Percentiles rank a stretch among this genome's conserved stretches.
phyloP scores from a whole-genome alignment of 768 basidiomycete genomes.

The Russula vinacea region DNA sequence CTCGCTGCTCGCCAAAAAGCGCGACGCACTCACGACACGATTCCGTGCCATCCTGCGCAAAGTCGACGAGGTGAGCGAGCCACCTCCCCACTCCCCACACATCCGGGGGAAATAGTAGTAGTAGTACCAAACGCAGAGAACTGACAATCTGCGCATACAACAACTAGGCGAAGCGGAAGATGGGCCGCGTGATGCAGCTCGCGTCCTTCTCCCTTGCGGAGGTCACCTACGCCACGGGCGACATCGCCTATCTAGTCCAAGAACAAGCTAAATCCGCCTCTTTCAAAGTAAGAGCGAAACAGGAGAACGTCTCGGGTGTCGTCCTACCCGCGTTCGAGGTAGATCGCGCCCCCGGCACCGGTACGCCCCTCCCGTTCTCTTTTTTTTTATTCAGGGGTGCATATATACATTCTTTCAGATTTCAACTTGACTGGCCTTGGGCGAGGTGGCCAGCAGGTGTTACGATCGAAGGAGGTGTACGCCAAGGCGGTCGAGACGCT shows the following conservation, averaged over 20 bases:
- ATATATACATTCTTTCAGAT: constrained; percentile 47
- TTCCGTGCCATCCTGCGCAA: constrained; percentile 93
- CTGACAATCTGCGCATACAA: background rate
- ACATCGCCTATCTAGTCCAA: constrained; percentile 97
- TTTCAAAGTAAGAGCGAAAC: constrained; percentile 90
- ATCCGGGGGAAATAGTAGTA: background rate
- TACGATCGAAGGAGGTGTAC: constrained; percentile 94
- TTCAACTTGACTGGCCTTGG: constrained; percentile 97
- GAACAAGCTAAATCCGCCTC: constrained; percentile 89
- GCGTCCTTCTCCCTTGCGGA: constrained; percentile 99
- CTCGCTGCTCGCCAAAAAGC: constrained; percentile 93
- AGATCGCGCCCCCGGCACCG: constrained; percentile 80
- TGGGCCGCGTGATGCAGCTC: constrained; percentile 98
- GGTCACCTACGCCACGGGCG: constrained; percentile 96
- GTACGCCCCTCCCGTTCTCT: constrained; percentile 39
- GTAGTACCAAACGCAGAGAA: background rate
- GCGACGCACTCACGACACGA: constrained; percentile 91
- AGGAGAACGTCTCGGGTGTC: constrained; percentile 98
- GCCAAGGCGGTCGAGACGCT: constrained; percentile 96
- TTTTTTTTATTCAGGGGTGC: background rate
- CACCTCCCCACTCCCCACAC: background rate
- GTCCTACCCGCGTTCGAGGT: constrained; percentile 93
- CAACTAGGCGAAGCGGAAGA: constrained; percentile 97
- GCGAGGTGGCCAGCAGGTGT: constrained; percentile 93
- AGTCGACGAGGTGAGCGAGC: constrained; percentile 82